Percentiles rank a stretch among this genome's conserved stretches.
phyloP scores from a whole-genome alignment of 1,284 basidiomycete genomes.

The Ganoderma resinaceum region DNA sequence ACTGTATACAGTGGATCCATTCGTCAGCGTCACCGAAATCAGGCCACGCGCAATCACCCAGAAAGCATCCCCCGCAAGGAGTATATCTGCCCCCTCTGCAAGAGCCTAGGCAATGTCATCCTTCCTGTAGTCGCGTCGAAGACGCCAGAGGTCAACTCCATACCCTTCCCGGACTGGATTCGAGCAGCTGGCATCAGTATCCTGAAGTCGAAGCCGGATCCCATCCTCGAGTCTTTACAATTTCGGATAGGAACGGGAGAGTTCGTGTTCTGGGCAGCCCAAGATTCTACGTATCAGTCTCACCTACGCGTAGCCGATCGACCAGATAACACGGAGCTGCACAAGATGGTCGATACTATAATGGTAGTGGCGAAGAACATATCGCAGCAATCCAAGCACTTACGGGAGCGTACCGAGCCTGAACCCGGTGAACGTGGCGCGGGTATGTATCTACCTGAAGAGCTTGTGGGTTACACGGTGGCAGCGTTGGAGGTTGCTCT shows the following conservation, averaged over 20 bases:
- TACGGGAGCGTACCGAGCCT: conserved; percentile 78
- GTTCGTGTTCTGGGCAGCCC: conserved; percentile 85
- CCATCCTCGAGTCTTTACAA: conserved; percentile 70
- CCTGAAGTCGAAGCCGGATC: conserved; percentile 79
- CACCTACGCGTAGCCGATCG: conserved; percentile 59
- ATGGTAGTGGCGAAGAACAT: conserved; percentile 73
- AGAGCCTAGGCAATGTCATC: conserved; percentile 94
- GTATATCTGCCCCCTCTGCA: conserved; percentile 98
- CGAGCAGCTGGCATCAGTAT: conserved; percentile 82
- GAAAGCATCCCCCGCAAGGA: conserved; percentile 93
- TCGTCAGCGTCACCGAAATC: conserved; percentile 87
- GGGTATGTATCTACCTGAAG: conserved; percentile 89
- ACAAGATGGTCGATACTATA: conserved; percentile 82
- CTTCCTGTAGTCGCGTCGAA: conserved; percentile 75
- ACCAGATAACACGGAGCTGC: conserved; percentile 60
- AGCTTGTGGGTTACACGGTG: conserved; percentile 90
- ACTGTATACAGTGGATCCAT: conserved; percentile 90
- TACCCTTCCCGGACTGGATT: conserved; percentile 83
- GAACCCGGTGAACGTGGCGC: conserved; percentile 74
- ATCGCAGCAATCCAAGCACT: conserved; percentile 77
- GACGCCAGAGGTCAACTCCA: conserved; percentile 54
- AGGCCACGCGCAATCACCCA: conserved; percentile 94
- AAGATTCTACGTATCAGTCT: conserved; percentile 71
- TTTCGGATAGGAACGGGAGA: conserved; percentile 82
- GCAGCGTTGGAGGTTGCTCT: conserved; percentile 83